Evolutionary conservation across 352 stramenopile genomes (phyloP), one percentile per base, ranked within the genome.

Genomic region (Hyaloperonospora brassicae): DNA sequence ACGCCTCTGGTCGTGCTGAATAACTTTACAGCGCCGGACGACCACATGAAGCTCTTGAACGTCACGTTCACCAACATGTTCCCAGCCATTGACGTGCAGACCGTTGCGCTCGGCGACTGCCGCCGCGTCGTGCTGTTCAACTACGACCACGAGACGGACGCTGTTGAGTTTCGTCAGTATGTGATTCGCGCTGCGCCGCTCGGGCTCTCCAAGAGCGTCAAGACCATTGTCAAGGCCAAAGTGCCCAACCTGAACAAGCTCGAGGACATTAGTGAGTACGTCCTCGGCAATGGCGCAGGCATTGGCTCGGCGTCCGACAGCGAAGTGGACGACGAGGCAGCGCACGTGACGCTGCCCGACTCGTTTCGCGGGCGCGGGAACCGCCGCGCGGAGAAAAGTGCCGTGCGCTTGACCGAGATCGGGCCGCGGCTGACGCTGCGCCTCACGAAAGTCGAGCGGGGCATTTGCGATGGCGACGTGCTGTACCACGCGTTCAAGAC

Each of bases 1-100:
- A 87, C 92, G 55, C 96, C 96, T 7, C 71, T 99, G 11, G 88
- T 99, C 8, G 95, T 99, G 38, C 93, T 98, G 23, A 99, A 99
- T 76, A 99, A 99, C 73, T 99, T 99, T 73, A 97, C 90, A 41
- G 83, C 94, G 68, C 68, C 65, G 0, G 68, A 88, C 36, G 83
- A 93, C 62, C 83, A 93, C 62, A 83, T 89, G 49, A 88, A 89
- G 79, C 66, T 99, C 6, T 96, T 98, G 87, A 96, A 97, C 56
- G 95, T 98, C 62, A 98, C 95, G 17, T 98, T 99, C 69, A 95
- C 99, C 72, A 98, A 98, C 66, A 98, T 99, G 94, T 99, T 99
- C 61, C 96, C 96, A 38, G 84, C 96, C 2, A 98, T 99, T 63
- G 97, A 99, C 70, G 95, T 99, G 34, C 84, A 96, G 41, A 98